A percentile compares a stretch with the other conserved stretches of the same genome.
Evolutionary conservation across 2,329 filamentous ascomycete species (phyloP).

Genomic region (Trichoderma koningii): DNA sequence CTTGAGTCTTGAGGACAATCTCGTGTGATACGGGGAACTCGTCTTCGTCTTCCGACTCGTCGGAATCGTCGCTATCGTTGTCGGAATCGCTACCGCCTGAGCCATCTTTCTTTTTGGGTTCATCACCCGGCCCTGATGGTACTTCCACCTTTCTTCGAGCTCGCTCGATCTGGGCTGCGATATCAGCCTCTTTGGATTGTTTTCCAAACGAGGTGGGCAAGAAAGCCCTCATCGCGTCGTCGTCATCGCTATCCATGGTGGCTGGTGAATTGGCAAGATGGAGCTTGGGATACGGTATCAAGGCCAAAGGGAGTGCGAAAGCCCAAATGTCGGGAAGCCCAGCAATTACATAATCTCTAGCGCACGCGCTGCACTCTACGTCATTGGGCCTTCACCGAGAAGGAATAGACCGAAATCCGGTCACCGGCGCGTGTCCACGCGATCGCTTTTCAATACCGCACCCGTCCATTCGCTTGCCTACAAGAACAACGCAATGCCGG

Average conservation of each 20-base stretch:
- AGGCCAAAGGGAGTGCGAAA: constrained; percentile 16
- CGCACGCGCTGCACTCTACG: not conserved
- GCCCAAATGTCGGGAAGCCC: constrained; percentile 16
- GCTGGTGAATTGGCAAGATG: not conserved
- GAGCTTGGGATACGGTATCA: constrained; percentile 15
- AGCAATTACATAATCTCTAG: not conserved
- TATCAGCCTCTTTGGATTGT: constrained; percentile 70
- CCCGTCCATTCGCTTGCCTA: not conserved
- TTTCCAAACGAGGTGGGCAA: constrained; percentile 86
- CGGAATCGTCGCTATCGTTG: constrained; percentile 52
- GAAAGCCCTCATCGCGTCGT: constrained; percentile 69
- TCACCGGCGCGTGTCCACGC: constrained; percentile 22
- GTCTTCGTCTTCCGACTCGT: constrained; percentile 72
- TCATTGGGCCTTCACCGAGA: constrained; percentile 27
- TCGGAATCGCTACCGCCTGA: constrained; percentile 44
- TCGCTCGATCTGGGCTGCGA: constrained; percentile 78
- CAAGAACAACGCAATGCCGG: constrained; percentile 44
- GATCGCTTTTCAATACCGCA: not conserved
- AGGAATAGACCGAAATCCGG: constrained; percentile 12
- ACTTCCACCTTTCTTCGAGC: constrained; percentile 60
- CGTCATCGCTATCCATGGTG: constrained; percentile 62
- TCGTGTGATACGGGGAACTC: constrained; percentile 93
- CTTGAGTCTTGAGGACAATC: constrained; percentile 88
- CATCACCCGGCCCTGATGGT: constrained; percentile 15
- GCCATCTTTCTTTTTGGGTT: constrained; percentile 40